Base-by-base conservation (phyloP, 2,329 filamentous ascomycete genomes). In the Phyllosticta capitalensis region DNA sequence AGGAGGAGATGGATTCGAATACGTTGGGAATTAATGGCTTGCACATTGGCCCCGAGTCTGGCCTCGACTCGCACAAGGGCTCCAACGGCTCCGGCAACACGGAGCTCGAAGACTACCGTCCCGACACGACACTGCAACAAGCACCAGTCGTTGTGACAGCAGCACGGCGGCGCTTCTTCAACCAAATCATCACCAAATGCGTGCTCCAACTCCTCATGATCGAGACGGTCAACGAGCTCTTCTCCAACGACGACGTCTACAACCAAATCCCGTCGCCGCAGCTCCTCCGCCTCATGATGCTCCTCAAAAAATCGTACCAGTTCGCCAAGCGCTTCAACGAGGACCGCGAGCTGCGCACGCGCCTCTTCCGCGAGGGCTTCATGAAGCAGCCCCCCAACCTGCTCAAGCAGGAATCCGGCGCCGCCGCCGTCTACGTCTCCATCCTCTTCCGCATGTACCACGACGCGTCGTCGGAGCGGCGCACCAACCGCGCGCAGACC, bases 311-410 rank as follows among this genome's bases (percentile, higher is more conserved):
- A 71, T 94, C 88, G 26, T 99, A 96, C 75, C 85, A 95, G 61
- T 99, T 99, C 66, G 94, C 95, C 52, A 92, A 95, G 69, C 89
- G 88, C 67, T 99, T 99, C 80, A 99, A 99, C 73, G 90, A 91
- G 64, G 92, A 99, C 75, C 95, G 96, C 74, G 94, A 97, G 65
- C 79, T 99, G 45, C 86, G 94, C 52, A 95, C 95, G 81, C 85
- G 90, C 19, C 80, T 99, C 19, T 99, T 95, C 24, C 83, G 91
- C 55, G 94, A 99, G 72, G 94, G 95, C 0, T 99, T 99, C 80
- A 99, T 99, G 94, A 96, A 95, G 76, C 94, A 99, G 71, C 92
- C 94, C 17, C 94, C 94, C 2, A 99, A 99, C 68, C 80, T 99
- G 12, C 82, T 99, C 28, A 99, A 99, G 77, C 94, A 99, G 72